Percentiles rank a stretch among this genome's conserved stretches.
Conservation (phyloP, 192 early-diverging fungal species). For the Entomortierella chlamydospora region DNA sequence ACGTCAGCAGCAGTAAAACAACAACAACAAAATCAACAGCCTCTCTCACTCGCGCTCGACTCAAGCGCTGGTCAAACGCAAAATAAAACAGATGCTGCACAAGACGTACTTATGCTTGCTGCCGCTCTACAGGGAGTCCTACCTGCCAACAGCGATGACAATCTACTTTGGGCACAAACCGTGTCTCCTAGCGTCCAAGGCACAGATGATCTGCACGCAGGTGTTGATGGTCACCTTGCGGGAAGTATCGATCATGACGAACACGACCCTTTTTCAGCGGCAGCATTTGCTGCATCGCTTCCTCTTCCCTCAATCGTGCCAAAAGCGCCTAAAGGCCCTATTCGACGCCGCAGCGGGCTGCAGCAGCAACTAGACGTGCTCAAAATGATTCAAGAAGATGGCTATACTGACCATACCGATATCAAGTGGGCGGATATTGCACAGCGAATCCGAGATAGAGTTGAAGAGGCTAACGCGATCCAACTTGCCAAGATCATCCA, state of each 20-base stretch:
- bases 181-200: constrained; percentile 11
- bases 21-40: constrained; percentile 21
- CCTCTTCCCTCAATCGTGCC: constrained; percentile 37
- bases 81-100: constrained; percentile 19
- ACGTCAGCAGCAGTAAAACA: constrained; percentile 7
- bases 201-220: constrained; percentile 1
- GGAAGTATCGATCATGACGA: background rate
- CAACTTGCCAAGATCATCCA: constrained; percentile 51
- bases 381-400: constrained; percentile 40
- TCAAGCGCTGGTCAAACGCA: constrained; percentile 3
- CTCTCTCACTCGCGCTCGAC: constrained; percentile 13
- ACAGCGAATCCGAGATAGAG: constrained; percentile 34
- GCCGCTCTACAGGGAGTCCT: constrained; percentile 45
- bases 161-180: constrained; percentile 41
- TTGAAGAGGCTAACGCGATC: constrained; percentile 45
- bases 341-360: constrained; percentile 46
- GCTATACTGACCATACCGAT: constrained; percentile 46
- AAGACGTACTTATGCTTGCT: constrained; percentile 40
- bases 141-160: constrained; percentile 6
- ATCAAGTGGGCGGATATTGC: constrained; percentile 49
- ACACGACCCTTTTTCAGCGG: constrained; percentile 23
- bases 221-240: background rate
- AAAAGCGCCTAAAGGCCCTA: constrained; percentile 43
- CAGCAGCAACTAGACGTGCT: constrained; percentile 49
- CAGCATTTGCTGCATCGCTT: constrained; percentile 15